Evolutionary conservation across 2,329 filamentous ascomycete species (phyloP).

Genomic region (Trichoderma hamatum): DNA sequence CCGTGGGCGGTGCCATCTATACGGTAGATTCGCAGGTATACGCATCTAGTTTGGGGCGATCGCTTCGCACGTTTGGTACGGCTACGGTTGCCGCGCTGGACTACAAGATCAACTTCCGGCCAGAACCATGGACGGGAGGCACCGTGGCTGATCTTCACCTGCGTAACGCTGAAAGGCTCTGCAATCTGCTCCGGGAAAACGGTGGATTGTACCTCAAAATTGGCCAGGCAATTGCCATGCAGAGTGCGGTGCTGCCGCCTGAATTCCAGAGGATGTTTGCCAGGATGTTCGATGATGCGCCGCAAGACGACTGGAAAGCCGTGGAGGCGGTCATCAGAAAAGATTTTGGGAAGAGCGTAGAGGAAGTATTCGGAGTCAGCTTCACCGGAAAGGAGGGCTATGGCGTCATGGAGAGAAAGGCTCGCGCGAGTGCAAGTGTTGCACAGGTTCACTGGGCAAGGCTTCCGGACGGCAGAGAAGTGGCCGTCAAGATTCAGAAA

Average conservation of each 20-base stretch:
- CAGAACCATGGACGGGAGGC: conserved; percentile 72
- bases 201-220: conserved; percentile 97
- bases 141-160: conserved; percentile 77
- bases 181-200: conserved; percentile 79
- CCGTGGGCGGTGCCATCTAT: conserved; percentile 65
- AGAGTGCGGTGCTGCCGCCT: conserved; percentile 87
- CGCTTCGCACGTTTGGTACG: conserved; percentile 76
- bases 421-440: conserved; percentile 81
- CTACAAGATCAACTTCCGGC: conserved; percentile 95
- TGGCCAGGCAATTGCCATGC: conserved; percentile 97
- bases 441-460: conserved; percentile 97
- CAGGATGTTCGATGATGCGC: conserved; percentile 96
- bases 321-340: conserved; percentile 82
- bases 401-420: conserved; percentile 63
- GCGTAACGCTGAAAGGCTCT: conserved; percentile 82
- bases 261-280: conserved; percentile 97
- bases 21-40: conserved; percentile 73
- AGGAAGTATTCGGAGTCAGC: conserved; percentile 91
- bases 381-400: conserved; percentile 72
- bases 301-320: conserved; percentile 85
- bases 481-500: conserved; percentile 97
- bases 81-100: conserved; percentile 83
- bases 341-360: conserved; percentile 83
- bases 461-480: conserved; percentile 81
- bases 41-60: conserved; percentile 77